phyloP scores from a whole-genome alignment of 1,284 basidiomycete genomes.

The Porogramme epimiltina region DNA sequence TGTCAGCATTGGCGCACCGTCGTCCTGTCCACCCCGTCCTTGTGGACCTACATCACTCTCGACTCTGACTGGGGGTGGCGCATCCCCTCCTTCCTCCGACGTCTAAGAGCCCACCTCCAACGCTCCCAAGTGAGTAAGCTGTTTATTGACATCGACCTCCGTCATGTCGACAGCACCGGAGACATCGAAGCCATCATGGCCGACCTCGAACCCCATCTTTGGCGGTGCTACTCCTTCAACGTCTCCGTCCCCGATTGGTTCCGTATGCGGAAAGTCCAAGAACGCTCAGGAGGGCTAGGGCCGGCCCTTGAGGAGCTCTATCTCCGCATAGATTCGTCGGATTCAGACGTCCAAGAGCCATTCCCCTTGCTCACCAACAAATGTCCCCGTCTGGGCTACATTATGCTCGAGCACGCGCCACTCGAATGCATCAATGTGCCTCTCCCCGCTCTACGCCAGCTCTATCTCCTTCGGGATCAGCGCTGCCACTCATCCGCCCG shows the following conservation, averaged over 20 bases:
- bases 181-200: constrained; percentile 31
- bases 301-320: constrained; percentile 31
- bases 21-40: constrained; percentile 29
- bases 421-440: constrained; percentile 28
- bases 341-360: constrained; percentile 29
- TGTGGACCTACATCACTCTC: constrained; percentile 37
- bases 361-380: constrained; percentile 28
- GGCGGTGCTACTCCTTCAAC: constrained; percentile 33
- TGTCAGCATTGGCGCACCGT: constrained; percentile 32
- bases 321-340: constrained; percentile 31
- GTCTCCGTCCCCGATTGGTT: constrained; percentile 33
- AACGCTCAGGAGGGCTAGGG: constrained; percentile 25
- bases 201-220: constrained; percentile 31
- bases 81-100: constrained; percentile 29
- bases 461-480: constrained; percentile 33
- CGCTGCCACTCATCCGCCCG: constrained; percentile 27
- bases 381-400: constrained; percentile 29
- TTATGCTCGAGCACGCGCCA: constrained; percentile 34
- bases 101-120: constrained; percentile 26
- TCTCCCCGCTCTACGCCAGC: constrained; percentile 27
- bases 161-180: constrained; percentile 26
- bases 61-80: constrained; percentile 32
- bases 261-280: constrained; percentile 30
- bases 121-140: constrained; percentile 34
- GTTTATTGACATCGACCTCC: constrained; percentile 32